Percentiles rank a stretch among this genome's conserved stretches.
Conservation (phyloP, 2,329 filamentous ascomycete species). For the Neonectria hederae region DNA sequence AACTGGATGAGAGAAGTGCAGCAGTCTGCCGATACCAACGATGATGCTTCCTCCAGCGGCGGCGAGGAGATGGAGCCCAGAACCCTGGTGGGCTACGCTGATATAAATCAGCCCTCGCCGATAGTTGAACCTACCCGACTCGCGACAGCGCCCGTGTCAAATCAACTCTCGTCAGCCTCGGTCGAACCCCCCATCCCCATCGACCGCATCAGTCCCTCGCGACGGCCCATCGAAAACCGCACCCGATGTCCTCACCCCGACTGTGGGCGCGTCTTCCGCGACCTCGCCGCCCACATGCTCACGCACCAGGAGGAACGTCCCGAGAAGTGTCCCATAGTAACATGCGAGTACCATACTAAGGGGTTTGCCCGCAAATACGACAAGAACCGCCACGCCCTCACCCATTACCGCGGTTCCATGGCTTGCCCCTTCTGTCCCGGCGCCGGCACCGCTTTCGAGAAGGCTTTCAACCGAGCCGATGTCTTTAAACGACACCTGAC, state of each 20-base stretch:
- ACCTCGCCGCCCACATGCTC: conserved; percentile 88
- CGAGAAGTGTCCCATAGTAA: conserved; percentile 94
- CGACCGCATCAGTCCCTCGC: conserved; percentile 43
- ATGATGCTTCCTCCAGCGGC: conserved; percentile 57
- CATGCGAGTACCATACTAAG: conserved; percentile 93
- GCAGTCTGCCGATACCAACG: conserved; percentile 59
- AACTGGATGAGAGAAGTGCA: conserved; percentile 70
- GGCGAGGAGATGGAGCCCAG: conserved; percentile 60
- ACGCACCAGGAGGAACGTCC: conserved; percentile 94
- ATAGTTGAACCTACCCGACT: conserved; percentile 27
- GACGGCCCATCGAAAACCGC: conserved; percentile 51
- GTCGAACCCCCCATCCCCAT: conserved; percentile 40
- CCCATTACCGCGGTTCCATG: conserved; percentile 98
- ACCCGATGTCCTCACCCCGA: conserved; percentile 66
- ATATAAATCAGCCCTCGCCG: conserved; percentile 25
- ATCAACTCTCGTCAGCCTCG: conserved; percentile 30
- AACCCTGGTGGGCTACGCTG: conserved; percentile 26
- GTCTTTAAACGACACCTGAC: conserved; percentile 97
- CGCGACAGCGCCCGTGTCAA: conserved; percentile 20
- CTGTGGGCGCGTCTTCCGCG: conserved; percentile 69
- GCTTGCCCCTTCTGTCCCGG: conserved; percentile 96
- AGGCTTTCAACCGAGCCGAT: conserved; percentile 95
- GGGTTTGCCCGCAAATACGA: conserved; percentile 98
- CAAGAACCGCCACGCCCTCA: conserved; percentile 95
- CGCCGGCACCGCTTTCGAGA: conserved; percentile 85